phyloP scores from a whole-genome alignment of 169 alveolate genomes.

The Miamiensis avidus region DNA sequence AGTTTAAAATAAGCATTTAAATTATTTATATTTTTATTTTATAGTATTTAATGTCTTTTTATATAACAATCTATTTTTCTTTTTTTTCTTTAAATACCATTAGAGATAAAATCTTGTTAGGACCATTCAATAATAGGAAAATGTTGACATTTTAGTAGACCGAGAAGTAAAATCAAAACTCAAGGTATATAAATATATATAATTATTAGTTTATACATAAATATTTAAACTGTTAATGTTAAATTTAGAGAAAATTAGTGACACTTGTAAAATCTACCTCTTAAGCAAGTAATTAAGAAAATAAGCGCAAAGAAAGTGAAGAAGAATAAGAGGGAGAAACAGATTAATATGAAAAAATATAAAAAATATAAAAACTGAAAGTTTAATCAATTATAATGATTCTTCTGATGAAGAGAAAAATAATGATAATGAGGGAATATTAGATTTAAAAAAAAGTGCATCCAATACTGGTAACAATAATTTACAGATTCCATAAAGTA shows the following conservation, averaged over 20 bases:
- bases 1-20: constrained; percentile 28
- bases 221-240: too few relatives aligned
- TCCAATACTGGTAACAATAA: too few relatives aligned
- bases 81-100: neutral
- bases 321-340: too few relatives aligned
- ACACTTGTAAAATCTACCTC: neutral
- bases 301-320: neutral
- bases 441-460: too few relatives aligned
- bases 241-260: neutral
- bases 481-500: too few relatives aligned
- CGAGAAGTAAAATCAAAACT: neutral
- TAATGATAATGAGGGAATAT: too few relatives aligned
- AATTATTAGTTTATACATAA: too few relatives aligned
- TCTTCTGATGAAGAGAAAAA: neutral
- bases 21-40: neutral
- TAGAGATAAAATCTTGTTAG: neutral
- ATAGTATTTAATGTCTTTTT: too few relatives aligned
- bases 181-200: too few relatives aligned
- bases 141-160: neutral
- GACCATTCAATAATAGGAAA: neutral
- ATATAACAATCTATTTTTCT: too few relatives aligned
- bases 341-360: neutral
- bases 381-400: neutral
- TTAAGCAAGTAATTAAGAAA: neutral
- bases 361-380: neutral